These are phyloP conservation scores for Bryum argenteum DNA, from an alignment of 225 moss, liverwort and hornwort genomes.

Conservation along the genomic window DNA sequence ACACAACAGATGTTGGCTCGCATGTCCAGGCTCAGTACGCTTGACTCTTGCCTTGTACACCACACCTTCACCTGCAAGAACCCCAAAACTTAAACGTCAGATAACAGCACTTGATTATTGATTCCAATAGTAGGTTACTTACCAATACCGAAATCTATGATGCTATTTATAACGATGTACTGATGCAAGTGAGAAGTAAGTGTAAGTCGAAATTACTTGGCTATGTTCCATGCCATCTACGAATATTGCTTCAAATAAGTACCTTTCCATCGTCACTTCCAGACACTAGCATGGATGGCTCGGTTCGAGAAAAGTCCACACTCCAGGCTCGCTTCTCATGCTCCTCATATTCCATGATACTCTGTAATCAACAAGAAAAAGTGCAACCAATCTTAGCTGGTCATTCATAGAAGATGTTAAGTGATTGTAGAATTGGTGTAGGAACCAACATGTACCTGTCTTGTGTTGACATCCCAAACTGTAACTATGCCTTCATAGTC, in stretches of 20 bases:
- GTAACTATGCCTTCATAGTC: conserved; percentile 89
- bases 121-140: too few relatives aligned
- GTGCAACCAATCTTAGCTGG: too few relatives aligned
- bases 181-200: too few relatives aligned
- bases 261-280: conserved; percentile 91
- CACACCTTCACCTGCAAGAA: conserved; percentile 73
- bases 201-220: too few relatives aligned
- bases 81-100: too few relatives aligned
- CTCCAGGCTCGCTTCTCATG: conserved; percentile 93
- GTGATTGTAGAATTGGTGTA: not conserved
- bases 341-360: conserved; percentile 81
- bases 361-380: conserved; percentile 33
- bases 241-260: too few relatives aligned
- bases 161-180: too few relatives aligned
- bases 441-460: conserved; percentile 49
- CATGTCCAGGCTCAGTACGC: conserved; percentile 75
- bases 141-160: too few relatives aligned
- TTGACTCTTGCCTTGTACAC: conserved; percentile 77
- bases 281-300: conserved; percentile 76
- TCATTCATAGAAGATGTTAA: too few relatives aligned
- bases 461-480: conserved; percentile 78
- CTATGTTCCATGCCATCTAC: too few relatives aligned
- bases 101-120: too few relatives aligned
- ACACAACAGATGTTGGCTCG: conserved; percentile 86
- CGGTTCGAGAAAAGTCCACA: conserved; percentile 78